These are phyloP conservation scores for Aureobasidium uvarum DNA, from an alignment of 2,329 filamentous ascomycete species.

Conservation along the genomic window DNA sequence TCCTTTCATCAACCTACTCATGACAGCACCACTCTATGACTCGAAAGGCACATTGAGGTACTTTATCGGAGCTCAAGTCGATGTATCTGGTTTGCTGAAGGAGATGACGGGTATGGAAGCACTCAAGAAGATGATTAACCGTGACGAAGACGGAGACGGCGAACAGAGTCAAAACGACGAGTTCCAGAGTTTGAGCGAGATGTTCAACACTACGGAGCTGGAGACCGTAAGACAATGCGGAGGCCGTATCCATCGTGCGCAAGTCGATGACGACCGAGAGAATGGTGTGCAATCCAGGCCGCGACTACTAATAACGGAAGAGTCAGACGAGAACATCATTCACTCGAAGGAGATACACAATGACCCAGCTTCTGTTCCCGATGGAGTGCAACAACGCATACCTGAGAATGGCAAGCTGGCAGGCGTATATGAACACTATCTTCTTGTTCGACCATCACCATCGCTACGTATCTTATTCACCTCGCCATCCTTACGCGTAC, in stretches of 20 bases:
- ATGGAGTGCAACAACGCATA: conserved; percentile 26
- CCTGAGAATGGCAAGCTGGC: conserved; percentile 44
- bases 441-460: conserved; percentile 64
- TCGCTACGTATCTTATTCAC: conserved; percentile 67
- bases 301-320: conserved; percentile 51
- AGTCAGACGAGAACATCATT: conserved; percentile 40
- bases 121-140: conserved; percentile 45
- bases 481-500: conserved; percentile 64
- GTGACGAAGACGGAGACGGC: conserved; percentile 31
- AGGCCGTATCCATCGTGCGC: conserved; percentile 61
- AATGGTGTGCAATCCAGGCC: conserved; percentile 40
- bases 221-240: conserved; percentile 62
- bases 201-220: conserved; percentile 67
- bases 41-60: conserved; percentile 65
- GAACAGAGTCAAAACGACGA: conserved; percentile 52
- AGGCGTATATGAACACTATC: conserved; percentile 60
- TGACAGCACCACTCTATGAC: conserved; percentile 70
- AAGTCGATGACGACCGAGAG: conserved; percentile 49
- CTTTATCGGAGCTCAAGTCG: conserved; percentile 70
- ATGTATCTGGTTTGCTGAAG: conserved; percentile 66
- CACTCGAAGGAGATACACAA: conserved; percentile 29
- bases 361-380: conserved; percentile 29
- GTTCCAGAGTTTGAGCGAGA: conserved; percentile 65
- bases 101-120: conserved; percentile 65
- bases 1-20: conserved; percentile 73